Conservation (phyloP, 441 rosid genomes). For the Pelargonium fulgidum region DNA sequence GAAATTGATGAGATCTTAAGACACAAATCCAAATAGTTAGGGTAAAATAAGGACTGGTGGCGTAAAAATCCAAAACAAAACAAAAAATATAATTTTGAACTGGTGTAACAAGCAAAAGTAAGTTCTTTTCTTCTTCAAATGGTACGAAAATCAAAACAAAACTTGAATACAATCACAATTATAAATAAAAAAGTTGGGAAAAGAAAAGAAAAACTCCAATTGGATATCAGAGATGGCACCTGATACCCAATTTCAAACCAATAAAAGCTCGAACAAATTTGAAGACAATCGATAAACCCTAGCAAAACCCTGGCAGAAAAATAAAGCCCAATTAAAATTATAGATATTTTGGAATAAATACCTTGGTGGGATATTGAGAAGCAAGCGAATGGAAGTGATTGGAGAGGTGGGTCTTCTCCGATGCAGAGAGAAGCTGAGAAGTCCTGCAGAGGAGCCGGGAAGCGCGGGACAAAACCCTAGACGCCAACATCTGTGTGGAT, state of each 20-base stretch:
- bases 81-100: no score
- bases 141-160: no score
- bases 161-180: no score
- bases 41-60: no score
- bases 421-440: slow-evolving; percentile 34
- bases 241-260: background rate
- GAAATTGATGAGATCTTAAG: no score
- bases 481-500: slow-evolving; percentile 31
- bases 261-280: background rate
- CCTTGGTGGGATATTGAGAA: slow-evolving; percentile 34
- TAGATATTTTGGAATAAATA: slow-evolving; percentile 17
- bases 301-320: slow-evolving; percentile 29
- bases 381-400: slow-evolving; percentile 35
- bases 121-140: no score
- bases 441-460: slow-evolving; percentile 26
- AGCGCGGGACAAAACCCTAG: slow-evolving; percentile 43
- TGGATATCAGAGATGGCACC: no score
- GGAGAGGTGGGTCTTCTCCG: slow-evolving; percentile 35
- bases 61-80: no score
- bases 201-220: no score
- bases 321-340: background rate
- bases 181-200: no score
- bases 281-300: slow-evolving; percentile 35
- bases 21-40: no score
- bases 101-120: no score